Base-by-base conservation (phyloP, 2,329 filamentous ascomycete species). In the Penicillium sp. region DNA sequence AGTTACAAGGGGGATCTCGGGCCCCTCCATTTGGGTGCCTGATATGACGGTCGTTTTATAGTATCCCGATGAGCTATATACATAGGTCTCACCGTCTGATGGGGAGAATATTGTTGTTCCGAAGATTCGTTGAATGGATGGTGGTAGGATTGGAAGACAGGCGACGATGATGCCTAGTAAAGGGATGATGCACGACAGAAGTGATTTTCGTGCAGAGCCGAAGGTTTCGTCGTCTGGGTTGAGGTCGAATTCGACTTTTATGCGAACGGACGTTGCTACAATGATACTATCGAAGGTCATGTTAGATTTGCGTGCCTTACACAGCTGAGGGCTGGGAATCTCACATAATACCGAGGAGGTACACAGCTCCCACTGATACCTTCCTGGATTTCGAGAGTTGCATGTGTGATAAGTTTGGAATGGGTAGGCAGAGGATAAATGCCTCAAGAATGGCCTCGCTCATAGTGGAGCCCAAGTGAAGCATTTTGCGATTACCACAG, bases 151-250 rank as follows among this genome's bases (percentile, higher is more conserved):
- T 11, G 63, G 61, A 15, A 65, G 49, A 33, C 58, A 64, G 11
- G 60, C 58, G 9, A 52, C 42, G n/a, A 63, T 56, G 18, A 65
- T 55, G 4, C 56, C 63, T 6, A 63, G 18, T 3, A 58, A 37
- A 9, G 51, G 50, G 0, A 54, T 33, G 8, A 58, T 25, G n/a
- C 54, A 54, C 6, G 58, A 54, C 2, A 65, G 23, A 3, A 63
- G 51, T 8, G 60, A 64, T 29, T 41, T 56, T n/a, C 52, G 52
- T 6, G 54, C 51, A 1, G 60, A 58, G 7, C 51, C 42, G 14
- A 59, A 42, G 2, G 60, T 61, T 37, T 42, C 20, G 22, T 59
- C 60, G 5, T 51, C 33, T 29, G 50, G 41, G 6, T 54, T 41
- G 35, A 55, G 46, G 4, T 55, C 37, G n/a, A 52, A 43, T 40